Evolutionary conservation across 495 filamentous ascomycete genomes (phyloP).

Genomic region (Beverwykella pulmonaria): DNA sequence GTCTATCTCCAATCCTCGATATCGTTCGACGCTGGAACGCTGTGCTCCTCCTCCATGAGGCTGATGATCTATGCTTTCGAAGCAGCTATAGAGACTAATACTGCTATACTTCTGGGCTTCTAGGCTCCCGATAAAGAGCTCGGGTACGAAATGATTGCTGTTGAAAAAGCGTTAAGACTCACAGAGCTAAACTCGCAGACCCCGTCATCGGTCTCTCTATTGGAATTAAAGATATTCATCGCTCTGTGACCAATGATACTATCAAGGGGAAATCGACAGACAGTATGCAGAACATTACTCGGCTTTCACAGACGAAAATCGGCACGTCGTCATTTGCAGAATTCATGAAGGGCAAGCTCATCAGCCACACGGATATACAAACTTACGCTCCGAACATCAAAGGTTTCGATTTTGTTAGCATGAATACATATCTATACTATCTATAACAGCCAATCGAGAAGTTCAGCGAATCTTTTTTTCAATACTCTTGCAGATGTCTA

Average conservation of each 20-base stretch:
- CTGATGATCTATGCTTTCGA: slow-evolving; percentile 52
- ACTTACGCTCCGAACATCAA: slow-evolving; percentile 19
- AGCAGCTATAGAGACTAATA: slow-evolving; percentile 55
- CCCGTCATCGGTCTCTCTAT: slow-evolving; percentile 80
- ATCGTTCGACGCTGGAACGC: slow-evolving; percentile 66
- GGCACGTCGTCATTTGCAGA: not conserved
- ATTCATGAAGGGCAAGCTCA: slow-evolving; percentile 1
- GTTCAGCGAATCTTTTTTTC: slow-evolving; percentile 47
- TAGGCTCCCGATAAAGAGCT: slow-evolving; percentile 58
- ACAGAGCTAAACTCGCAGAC: slow-evolving; percentile 59
- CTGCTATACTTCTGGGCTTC: slow-evolving; percentile 68
- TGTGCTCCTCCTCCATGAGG: slow-evolving; percentile 61
- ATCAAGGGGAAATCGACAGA: not conserved
- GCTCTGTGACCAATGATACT: slow-evolving; percentile 59
- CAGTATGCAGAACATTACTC: not conserved
- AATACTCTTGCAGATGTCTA: slow-evolving; percentile 24
- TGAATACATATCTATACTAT: slow-evolving; percentile 58
- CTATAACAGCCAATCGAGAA: slow-evolving; percentile 50
- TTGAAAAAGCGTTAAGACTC: slow-evolving; percentile 61
- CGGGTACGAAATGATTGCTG: slow-evolving; percentile 65
- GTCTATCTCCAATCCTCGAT: too few species aligned
- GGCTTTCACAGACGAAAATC: not conserved
- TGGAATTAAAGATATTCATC: slow-evolving; percentile 83
- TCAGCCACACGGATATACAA: slow-evolving; percentile 18
- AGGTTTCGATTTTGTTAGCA: slow-evolving; percentile 56